These are phyloP conservation scores for Castanospermum australe DNA, from an alignment of 306 rosid genomes.

Conservation along the genomic window DNA sequence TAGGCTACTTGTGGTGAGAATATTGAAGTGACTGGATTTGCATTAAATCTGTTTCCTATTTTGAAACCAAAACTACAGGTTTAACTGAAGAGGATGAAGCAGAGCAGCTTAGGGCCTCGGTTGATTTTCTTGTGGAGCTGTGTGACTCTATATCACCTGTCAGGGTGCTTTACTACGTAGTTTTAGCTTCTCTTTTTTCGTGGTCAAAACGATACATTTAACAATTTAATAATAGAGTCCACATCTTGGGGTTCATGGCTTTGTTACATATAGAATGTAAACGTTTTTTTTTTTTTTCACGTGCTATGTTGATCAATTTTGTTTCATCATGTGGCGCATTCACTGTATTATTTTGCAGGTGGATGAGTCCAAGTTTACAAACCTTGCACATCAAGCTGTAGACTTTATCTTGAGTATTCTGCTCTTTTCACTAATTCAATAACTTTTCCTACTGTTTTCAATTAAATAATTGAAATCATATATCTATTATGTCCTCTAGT, in stretches of 20 bases:
- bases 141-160: constrained; percentile 67
- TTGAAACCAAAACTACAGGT: constrained; percentile 43
- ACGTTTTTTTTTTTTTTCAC: neutral
- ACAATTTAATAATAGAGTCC: neutral
- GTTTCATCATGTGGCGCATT: neutral
- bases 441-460: neutral
- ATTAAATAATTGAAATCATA: neutral
- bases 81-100: constrained; percentile 57
- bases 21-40: neutral
- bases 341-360: constrained; percentile 47
- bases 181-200: neutral
- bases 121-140: constrained; percentile 87
- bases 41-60: neutral
- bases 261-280: neutral
- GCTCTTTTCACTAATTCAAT: neutral
- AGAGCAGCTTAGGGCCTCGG: constrained; percentile 77
- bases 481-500: neutral
- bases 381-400: constrained; percentile 83
- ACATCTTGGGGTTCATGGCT: neutral
- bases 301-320: neutral
- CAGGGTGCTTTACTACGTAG: constrained; percentile 24
- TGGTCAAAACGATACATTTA: neutral
- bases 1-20: neutral
- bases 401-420: constrained; percentile 79
- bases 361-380: constrained; percentile 60